phyloP scores from a whole-genome alignment of 306 rosid genomes.

The Cicer chorassanicum region DNA sequence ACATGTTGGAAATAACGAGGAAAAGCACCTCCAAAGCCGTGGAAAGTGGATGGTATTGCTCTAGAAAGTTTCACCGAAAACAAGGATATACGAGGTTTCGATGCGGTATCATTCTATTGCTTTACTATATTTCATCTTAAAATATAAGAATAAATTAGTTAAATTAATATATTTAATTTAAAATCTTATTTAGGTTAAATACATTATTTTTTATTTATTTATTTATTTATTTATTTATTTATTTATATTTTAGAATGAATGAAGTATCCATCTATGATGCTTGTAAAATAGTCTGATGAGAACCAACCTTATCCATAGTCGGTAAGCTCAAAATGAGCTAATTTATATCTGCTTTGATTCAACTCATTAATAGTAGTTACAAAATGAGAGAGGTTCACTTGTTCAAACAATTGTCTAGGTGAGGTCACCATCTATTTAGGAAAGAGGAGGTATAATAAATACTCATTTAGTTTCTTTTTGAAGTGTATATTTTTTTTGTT shows the following conservation, averaged over 20 bases:
- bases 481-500: too few relatives aligned
- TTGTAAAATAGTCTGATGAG: background rate
- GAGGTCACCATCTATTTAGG: too few relatives aligned
- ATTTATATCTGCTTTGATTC: background rate
- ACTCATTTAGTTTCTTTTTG: too few relatives aligned
- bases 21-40: background rate
- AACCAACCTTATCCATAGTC: background rate
- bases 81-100: background rate
- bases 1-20: constrained; percentile 29
- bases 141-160: too few relatives aligned
- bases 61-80: background rate
- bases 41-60: constrained; percentile 4
- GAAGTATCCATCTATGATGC: background rate
- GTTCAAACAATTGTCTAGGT: too few relatives aligned
- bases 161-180: too few relatives aligned
- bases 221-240: too few relatives aligned
- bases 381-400: too few relatives aligned
- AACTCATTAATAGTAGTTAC: background rate
- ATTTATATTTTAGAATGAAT: too few relatives aligned
- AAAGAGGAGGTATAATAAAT: too few relatives aligned
- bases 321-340: background rate
- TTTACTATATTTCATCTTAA: background rate
- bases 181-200: too few relatives aligned
- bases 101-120: background rate
- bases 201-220: too few relatives aligned